Percentiles rank a stretch among this genome's conserved stretches.
Evolutionary conservation across 768 basidiomycete species (phyloP).

Genomic region (Fomitopsis serialis): DNA sequence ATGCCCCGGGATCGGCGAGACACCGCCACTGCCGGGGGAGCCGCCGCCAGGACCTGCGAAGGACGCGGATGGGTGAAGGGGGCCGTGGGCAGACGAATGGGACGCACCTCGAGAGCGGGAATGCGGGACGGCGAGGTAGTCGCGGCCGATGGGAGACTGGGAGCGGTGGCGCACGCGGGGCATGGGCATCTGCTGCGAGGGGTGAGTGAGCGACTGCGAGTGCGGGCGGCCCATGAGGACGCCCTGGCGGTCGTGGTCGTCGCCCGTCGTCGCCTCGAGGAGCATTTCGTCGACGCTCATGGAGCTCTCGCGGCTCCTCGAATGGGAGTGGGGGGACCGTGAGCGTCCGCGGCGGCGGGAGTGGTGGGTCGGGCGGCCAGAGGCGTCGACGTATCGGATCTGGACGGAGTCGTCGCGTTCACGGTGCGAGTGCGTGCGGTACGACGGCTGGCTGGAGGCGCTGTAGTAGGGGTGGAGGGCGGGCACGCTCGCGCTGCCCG

Average conservation of each 20-base stretch:
- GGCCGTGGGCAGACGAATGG: not conserved
- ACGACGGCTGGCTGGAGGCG: constrained; percentile 8
- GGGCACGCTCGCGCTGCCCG: constrained; percentile 7
- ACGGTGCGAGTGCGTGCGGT: not conserved
- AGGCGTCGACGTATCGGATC: constrained; percentile 14
- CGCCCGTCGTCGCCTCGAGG: constrained; percentile 37
- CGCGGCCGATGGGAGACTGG: constrained; percentile 11
- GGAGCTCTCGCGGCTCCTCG: constrained; percentile 30
- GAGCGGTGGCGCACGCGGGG: constrained; percentile 16
- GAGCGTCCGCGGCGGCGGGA: constrained; percentile 18
- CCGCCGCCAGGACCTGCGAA: not conserved
- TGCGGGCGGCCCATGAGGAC: constrained; percentile 20
- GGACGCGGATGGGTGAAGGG: constrained; percentile 13
- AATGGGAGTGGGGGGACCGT: constrained; percentile 27
- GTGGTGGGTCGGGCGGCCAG: constrained; percentile 15
- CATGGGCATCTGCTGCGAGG: constrained; percentile 11
- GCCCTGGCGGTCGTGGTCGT: constrained; percentile 26
- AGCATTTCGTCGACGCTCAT: constrained; percentile 43
- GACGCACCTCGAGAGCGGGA: constrained; percentile 11
- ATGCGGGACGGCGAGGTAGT: constrained; percentile 16
- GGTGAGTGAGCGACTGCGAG: constrained; percentile 23
- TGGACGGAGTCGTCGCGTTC: constrained; percentile 15
- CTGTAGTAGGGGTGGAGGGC: constrained; percentile 22
- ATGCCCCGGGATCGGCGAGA: constrained; percentile 18
- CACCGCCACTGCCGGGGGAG: constrained; percentile 1